These are phyloP conservation scores for Acacia melanoxylon DNA, from an alignment of 306 rosid species.

Conservation along the genomic window DNA sequence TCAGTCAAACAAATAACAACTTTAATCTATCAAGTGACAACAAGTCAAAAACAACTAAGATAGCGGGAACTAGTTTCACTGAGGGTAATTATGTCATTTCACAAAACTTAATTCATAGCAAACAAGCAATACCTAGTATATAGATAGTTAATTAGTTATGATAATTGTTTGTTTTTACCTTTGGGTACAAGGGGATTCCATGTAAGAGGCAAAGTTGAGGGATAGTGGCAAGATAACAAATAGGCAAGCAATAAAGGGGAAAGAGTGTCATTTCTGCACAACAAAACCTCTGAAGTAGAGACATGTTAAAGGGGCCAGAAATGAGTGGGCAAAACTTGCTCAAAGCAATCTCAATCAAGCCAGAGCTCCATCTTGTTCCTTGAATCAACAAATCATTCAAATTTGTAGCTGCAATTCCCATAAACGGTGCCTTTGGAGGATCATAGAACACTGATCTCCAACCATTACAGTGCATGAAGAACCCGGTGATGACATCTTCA, in stretches of 20 bases:
- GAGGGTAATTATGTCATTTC: no score
- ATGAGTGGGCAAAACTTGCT: conserved; percentile 62
- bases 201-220: conserved; percentile 64
- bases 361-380: conserved; percentile 63
- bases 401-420: conserved; percentile 55
- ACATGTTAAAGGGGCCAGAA: conserved; percentile 42
- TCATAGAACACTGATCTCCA: conserved; percentile 67
- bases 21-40: no score
- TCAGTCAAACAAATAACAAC: no score
- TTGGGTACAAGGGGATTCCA: conserved; percentile 61
- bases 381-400: conserved; percentile 65
- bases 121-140: no score
- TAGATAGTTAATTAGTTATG: no score
- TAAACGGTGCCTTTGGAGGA: conserved; percentile 63
- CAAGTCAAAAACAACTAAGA: no score
- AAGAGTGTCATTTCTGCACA: conserved; percentile 42
- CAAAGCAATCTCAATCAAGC: conserved; percentile 54
- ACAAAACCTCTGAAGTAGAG: conserved; percentile 53
- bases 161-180: conserved; percentile 43
- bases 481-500: conserved; percentile 68
- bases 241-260: conserved; percentile 48
- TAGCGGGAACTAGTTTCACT: no score
- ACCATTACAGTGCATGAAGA: conserved; percentile 56
- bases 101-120: no score
- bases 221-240: conserved; percentile 62